Base-by-base conservation (phyloP, 257 asterid species). In the Vinca minor region DNA sequence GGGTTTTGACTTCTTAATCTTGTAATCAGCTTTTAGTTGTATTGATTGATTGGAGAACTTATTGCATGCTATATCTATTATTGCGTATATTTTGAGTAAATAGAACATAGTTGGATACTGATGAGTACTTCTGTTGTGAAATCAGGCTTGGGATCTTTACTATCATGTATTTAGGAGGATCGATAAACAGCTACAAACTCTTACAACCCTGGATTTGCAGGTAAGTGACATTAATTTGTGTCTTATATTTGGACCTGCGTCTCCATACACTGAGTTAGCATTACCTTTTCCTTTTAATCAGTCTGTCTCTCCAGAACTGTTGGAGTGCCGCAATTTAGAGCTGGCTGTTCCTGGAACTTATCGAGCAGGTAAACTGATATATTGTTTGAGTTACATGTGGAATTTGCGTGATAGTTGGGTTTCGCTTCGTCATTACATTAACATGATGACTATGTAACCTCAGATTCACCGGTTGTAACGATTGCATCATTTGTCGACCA, bases 281-380 rank as follows among this genome's bases (percentile, higher is more conserved):
- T 52, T 60, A 1, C 63, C 60, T 73, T 74, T 45, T 58, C 65
- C 54, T 79, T 68, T 64, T 50, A 60, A 65, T 75, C 83, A 93
- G 99, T 85, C 97, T 29, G 97, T 93, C 46, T 89, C 99, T 35
- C 99, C 99, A 3, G 99, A 84, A 62, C 77, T 93, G 64, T 78
- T 93, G 73, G 92, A 85, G 67, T 93, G 97, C 84, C 90, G 89
- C 62, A 78, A 89, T 74, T 79, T 93, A 69, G 95, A 84, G 78
- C 80, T 93, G 72, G 99, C 99, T 55, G 96, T 93, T 70, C 99
- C 99, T 72, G 99, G 99, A 79, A 87, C 99, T 62, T 93, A 93
- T 74, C 88, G 76, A 72, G 94, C 99, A 62, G 99, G 99, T 89
- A 71, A 36, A 63, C 6, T 32, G 5, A 31, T 15, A 38, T 35